Evolutionary conservation across 768 basidiomycete genomes (phyloP).

Genomic region (Rossbeevera mucosa): DNA sequence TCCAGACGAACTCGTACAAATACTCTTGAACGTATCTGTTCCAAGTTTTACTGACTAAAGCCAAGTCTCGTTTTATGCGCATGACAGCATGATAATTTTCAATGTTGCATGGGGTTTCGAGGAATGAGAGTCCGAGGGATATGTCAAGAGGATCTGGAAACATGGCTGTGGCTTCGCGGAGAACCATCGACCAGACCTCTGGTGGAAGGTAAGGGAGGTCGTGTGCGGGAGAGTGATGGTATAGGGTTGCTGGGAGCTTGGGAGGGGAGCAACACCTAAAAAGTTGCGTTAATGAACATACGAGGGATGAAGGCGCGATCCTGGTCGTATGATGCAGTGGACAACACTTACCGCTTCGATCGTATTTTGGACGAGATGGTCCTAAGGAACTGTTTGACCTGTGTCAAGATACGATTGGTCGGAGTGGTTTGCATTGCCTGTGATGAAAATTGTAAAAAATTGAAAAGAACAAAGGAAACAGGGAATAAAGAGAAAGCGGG

Average conservation of each 20-base stretch:
- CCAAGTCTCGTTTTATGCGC: constrained; percentile 45
- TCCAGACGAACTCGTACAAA: constrained; percentile 69
- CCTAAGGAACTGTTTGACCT: constrained; percentile 16
- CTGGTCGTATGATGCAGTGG: background rate
- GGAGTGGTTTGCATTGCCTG: constrained; percentile 13
- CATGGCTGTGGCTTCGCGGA: constrained; percentile 51
- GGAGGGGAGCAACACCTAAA: constrained; percentile 7
- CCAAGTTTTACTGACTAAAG: constrained; percentile 56
- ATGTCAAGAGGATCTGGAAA: constrained; percentile 44
- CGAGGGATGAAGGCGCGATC: background rate
- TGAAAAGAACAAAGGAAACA: background rate
- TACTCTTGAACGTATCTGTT: constrained; percentile 49
- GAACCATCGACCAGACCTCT: constrained; percentile 64
- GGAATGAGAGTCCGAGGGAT: constrained; percentile 53
- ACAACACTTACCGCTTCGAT: constrained; percentile 11
- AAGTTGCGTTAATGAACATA: constrained; percentile 2
- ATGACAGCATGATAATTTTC: constrained; percentile 45
- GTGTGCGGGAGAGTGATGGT: constrained; percentile 28
- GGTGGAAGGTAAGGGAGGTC: constrained; percentile 47
- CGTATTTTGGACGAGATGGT: constrained; percentile 16
- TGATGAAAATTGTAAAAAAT: background rate
- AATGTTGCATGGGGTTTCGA: constrained; percentile 42
- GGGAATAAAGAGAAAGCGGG: background rate
- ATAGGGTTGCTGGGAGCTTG: constrained; percentile 10
- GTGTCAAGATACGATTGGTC: constrained; percentile 12